Base-by-base conservation (phyloP, 2,329 filamentous ascomycete genomes). In the Fusarium hainanense region DNA sequence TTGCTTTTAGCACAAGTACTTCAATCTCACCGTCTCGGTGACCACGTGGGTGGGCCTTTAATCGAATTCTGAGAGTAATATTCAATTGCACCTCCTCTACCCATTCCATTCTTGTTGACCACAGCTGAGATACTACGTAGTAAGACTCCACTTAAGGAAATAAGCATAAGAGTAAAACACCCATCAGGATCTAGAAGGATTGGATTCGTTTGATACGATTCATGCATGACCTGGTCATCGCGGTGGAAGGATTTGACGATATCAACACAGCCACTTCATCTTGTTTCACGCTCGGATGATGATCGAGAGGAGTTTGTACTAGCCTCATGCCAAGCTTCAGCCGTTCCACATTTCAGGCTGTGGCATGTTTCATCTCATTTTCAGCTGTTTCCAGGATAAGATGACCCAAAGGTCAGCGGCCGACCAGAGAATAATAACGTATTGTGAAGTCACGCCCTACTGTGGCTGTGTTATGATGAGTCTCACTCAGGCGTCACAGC, bases 151-250 rank as follows among this genome's bases (percentile, higher is more conserved):
- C 43, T 14, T 18, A 16, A 16, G 25, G 32, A 51, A 51, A 40
- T 51, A 41, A 51, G 49, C 49, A 41, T 51, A 25, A 41, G 16
- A 41, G 9, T 11, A n/a, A n/a, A 20, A 7, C 7, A 41, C 27
- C 27, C 42, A 40, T 44, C 23, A 50, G 44, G 54, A 58, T 50
- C 9, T 14, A 4, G 6, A 37, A 61, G 58, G 54, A 46, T 50
- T 18, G 5, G 11, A 20, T 3, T 28, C 4, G 23, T 44, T 40
- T 58, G 21, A 43, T 43, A 30, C 16, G 16, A 49, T 44, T 49
- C 28, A 58, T 61, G 25, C n/a, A 25, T 18, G 11, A 6, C 2
- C 37, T 10, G 21, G 7, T 13, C 6, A 20, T 18, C 2, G n/a
- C n/a, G 13, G 13, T 49, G 11, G 14, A 42, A 27, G 13, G 47